These are phyloP conservation scores for Neonectria faginata DNA, from an alignment of 2,329 filamentous ascomycete genomes.

Conservation along the genomic window DNA sequence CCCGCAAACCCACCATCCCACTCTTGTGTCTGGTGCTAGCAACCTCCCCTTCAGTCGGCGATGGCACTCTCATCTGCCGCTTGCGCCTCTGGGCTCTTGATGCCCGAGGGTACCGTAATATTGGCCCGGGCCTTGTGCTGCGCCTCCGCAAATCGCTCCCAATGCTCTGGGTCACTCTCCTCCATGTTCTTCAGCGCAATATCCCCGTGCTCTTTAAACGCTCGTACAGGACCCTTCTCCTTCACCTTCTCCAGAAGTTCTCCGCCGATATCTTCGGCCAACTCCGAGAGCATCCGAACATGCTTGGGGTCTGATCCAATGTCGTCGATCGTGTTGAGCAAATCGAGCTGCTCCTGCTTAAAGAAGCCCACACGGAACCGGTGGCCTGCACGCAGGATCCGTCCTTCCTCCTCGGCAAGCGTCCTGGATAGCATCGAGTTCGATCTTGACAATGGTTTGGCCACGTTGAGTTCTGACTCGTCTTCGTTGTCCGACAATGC, in stretches of 20 bases:
- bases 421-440: conserved; percentile 66
- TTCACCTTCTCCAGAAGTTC: conserved; percentile 67
- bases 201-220: conserved; percentile 70
- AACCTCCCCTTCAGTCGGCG: conserved; percentile 49
- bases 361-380: conserved; percentile 66
- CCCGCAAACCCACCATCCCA: neutral
- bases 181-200: conserved; percentile 62
- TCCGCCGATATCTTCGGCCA: conserved; percentile 73
- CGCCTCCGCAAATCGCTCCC: conserved; percentile 71
- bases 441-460: conserved; percentile 60
- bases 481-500: conserved; percentile 62
- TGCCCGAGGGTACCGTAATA: conserved; percentile 51
- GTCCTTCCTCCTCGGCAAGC: conserved; percentile 68
- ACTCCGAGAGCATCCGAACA: conserved; percentile 65
- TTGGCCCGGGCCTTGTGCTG: conserved; percentile 71
- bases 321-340: conserved; percentile 62
- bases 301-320: conserved; percentile 64
- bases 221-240: conserved; percentile 69
- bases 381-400: conserved; percentile 66
- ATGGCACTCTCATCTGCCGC: conserved; percentile 56
- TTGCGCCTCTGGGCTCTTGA: conserved; percentile 41
- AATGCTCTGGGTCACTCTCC: conserved; percentile 73
- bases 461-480: conserved; percentile 58
- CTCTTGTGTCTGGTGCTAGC: conserved; percentile 4
- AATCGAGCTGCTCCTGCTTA: conserved; percentile 63